Evolutionary conservation across 2,329 filamentous ascomycete genomes (phyloP), one percentile per base, ranked within the genome.

Genomic region (Bipolaris gigantea): DNA sequence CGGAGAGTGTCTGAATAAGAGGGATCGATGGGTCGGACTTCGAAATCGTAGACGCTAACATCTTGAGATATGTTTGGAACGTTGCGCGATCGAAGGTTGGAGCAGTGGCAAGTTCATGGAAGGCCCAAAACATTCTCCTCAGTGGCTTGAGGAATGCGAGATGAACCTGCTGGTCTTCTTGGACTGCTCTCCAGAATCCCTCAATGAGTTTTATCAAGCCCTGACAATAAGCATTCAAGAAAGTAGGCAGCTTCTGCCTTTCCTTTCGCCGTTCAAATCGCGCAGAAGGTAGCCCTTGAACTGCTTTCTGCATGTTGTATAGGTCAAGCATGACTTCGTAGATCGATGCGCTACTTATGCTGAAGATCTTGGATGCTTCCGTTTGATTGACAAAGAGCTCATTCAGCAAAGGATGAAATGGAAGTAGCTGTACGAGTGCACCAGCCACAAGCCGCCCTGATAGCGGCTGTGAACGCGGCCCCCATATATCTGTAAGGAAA

Each of bases 41-140:
- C 4, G 56, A 53, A 16, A 65, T 53, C 4, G 51, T 53, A 18
- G 64, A 61, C 6, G 59, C 52, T 1, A 72, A 50, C 65, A 79
- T 64, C 57, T 69, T 65, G 51, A 85, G 72, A 57, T 83, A 83
- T 2, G 81, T 79, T 56, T 83, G 80, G 57, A 85, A 83, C 9
- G 77, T 73, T 8, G 80, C 80, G 41, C 82, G 77, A 53, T 85
- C 79, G 39, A 85, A 76, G 21, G 73, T 70, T 5, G 64, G 63
- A 9, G 70, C 67, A 43, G 75, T 65, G 15, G 77, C 73, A 32
- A 82, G 66, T 36, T 67, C 58, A 36, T 80, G 72, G 30, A 85
- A 72, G 56, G 83, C 79, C 69, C 76, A 77, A 63, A 81, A 81
- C 50, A 83, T 76, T 4, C 63, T 60, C 13, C 62, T 61, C 23